Evolutionary conservation across 805 yeast species (phyloP).

Genomic region (Barnettozyma wickerhamii): DNA sequence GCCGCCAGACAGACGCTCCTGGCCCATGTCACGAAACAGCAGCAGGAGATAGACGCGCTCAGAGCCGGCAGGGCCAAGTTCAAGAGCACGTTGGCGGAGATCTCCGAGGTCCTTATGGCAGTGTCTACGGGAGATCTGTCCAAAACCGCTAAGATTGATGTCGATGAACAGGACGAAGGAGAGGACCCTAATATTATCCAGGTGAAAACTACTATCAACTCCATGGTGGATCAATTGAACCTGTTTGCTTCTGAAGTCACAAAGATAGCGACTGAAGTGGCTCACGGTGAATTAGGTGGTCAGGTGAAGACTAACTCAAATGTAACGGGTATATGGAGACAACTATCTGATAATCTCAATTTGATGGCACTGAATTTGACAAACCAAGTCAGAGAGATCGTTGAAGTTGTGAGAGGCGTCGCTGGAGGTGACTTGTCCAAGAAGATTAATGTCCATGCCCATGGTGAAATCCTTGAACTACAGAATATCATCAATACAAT

Average conservation of each 20-base stretch:
- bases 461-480: constrained; percentile 81
- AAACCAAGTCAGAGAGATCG: constrained; percentile 85
- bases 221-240: constrained; percentile 83
- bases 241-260: constrained; percentile 84
- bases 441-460: constrained; percentile 86
- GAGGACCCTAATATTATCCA: constrained; percentile 54
- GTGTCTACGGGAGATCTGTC: constrained; percentile 83
- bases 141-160: constrained; percentile 44
- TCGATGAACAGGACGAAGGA: constrained; percentile 58
- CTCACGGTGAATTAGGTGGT: constrained; percentile 85
- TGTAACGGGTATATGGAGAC: constrained; percentile 86
- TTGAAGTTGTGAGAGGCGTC: constrained; percentile 85
- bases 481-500: constrained; percentile 85
- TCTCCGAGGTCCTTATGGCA: constrained; percentile 81
- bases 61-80: not conserved
- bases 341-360: constrained; percentile 79
- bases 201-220: constrained; percentile 76
- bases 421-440: constrained; percentile 82
- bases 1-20: not conserved
- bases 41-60: not conserved
- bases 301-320: constrained; percentile 69
- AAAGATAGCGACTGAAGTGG: constrained; percentile 84
- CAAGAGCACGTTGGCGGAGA: constrained; percentile 37
- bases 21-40: not conserved
- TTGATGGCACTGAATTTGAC: constrained; percentile 89